Conservation (phyloP, 495 filamentous ascomycete genomes). For the Gamarada debralockiae region DNA sequence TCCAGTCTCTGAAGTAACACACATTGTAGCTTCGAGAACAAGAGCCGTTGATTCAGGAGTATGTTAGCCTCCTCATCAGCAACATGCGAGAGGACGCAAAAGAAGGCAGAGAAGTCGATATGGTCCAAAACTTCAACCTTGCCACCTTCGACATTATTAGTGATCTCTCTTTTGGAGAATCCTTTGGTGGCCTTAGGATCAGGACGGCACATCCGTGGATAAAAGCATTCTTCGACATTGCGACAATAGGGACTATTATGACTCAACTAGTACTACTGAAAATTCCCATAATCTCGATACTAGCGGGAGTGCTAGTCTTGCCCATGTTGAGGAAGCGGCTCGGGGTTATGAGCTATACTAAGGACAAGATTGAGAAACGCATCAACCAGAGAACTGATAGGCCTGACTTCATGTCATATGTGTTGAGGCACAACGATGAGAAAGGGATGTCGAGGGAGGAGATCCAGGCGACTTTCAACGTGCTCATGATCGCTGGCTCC, state of each 20-base stretch:
- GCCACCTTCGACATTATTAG: conserved; percentile 58
- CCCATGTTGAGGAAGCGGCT: not conserved
- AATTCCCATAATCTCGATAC: not conserved
- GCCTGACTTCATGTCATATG: conserved; percentile 4
- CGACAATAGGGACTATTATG: conserved; percentile 17
- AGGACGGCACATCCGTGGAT: conserved; percentile 43
- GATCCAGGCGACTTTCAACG: not conserved
- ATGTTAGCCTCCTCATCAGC: not conserved
- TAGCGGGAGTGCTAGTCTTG: not conserved
- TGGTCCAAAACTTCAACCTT: conserved; percentile 47
- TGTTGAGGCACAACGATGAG: not conserved
- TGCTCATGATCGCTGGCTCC: conserved; percentile 41
- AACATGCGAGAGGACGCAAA: not conserved
- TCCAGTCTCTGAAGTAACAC: too few species aligned
- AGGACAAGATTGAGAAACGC: not conserved
- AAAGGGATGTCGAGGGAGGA: not conserved
- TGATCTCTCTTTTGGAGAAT: conserved; percentile 50
- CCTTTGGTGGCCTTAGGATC: conserved; percentile 44
- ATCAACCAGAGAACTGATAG: not conserved
- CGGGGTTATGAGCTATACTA: not conserved
- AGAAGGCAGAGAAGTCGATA: conserved; percentile 31
- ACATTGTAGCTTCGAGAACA: conserved; percentile 44
- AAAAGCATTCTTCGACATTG: conserved; percentile 26
- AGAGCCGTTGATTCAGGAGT: conserved; percentile 26
- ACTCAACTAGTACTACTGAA: not conserved